Percentiles rank a stretch among this genome's conserved stretches.
Evolutionary conservation across 257 asterid species (phyloP).

Genomic region (Capsicum chinense): DNA sequence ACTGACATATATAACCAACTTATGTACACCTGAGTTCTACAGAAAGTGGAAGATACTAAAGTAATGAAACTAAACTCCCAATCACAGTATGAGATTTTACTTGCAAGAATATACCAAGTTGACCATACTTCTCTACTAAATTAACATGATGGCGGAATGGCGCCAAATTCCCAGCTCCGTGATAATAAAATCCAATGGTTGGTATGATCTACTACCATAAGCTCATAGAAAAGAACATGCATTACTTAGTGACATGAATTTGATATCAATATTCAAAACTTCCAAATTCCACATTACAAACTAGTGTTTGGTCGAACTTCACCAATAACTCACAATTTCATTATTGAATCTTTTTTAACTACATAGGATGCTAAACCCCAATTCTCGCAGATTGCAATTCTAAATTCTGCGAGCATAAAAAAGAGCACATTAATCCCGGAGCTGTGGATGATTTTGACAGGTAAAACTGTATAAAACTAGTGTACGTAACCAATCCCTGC

Average conservation of each 20-base stretch:
- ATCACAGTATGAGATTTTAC: background rate
- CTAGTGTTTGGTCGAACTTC: background rate
- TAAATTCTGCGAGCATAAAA: background rate
- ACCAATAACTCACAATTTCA: background rate
- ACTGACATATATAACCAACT: background rate
- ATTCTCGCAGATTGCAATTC: background rate
- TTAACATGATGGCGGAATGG: background rate
- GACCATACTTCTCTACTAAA: background rate
- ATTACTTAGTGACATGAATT: background rate
- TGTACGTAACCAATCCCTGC: background rate
- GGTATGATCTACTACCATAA: background rate
- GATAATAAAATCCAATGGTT: background rate
- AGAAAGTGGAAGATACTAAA: background rate
- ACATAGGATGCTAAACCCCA: background rate
- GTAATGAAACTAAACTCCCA: background rate
- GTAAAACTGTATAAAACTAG: background rate
- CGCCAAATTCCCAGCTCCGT: background rate
- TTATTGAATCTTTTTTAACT: background rate
- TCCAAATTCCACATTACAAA: slow-evolving; percentile 3
- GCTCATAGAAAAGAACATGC: background rate
- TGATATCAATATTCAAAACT: background rate
- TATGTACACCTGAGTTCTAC: background rate
- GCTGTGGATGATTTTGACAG: no score
- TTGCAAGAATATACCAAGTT: background rate
- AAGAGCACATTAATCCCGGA: no score